phyloP scores from a whole-genome alignment of 768 basidiomycete genomes.

The Amanita brunnescens region DNA sequence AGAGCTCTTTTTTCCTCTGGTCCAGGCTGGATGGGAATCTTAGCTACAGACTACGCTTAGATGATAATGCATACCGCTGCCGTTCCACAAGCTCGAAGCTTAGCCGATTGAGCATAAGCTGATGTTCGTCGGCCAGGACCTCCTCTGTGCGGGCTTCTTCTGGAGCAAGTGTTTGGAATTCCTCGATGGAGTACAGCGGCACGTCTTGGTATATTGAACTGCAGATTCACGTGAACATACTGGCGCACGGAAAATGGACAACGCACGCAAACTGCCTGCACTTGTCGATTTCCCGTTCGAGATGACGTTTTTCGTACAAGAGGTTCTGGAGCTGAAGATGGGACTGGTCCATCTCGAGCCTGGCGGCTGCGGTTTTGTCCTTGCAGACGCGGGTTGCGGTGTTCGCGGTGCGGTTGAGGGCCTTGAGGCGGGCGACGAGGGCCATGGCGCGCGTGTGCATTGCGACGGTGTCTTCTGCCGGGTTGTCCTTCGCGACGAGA shows the following conservation, averaged over 20 bases:
- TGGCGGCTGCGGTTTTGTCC: slow-evolving; percentile 67
- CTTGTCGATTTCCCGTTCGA: slow-evolving; percentile 88
- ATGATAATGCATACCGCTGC: slow-evolving; percentile 50
- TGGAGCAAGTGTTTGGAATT: slow-evolving; percentile 64
- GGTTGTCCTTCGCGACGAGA: slow-evolving; percentile 41
- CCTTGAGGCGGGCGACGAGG: slow-evolving; percentile 73
- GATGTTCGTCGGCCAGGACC: slow-evolving; percentile 62
- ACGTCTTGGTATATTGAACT: slow-evolving; percentile 89
- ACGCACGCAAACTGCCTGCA: slow-evolving; percentile 88
- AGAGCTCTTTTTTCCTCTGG: slow-evolving; percentile 57
- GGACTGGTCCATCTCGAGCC: slow-evolving; percentile 87
- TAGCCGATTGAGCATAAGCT: slow-evolving; percentile 81
- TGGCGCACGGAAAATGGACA: background rate
- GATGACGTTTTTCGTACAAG: slow-evolving; percentile 81
- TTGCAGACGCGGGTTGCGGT: slow-evolving; percentile 55
- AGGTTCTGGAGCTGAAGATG: slow-evolving; percentile 82
- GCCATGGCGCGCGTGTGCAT: slow-evolving; percentile 63
- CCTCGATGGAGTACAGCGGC: slow-evolving; percentile 59
- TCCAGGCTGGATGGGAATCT: slow-evolving; percentile 45
- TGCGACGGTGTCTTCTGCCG: slow-evolving; percentile 37
- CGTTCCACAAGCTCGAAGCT: slow-evolving; percentile 85
- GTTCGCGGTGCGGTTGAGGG: slow-evolving; percentile 68
- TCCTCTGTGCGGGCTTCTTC: slow-evolving; percentile 53
- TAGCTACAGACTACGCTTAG: slow-evolving; percentile 5
- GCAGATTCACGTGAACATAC: background rate